Percentiles rank a stretch among this genome's conserved stretches.
Conservation (phyloP, 805 yeast species). For the Nakazawaea sp. region DNA sequence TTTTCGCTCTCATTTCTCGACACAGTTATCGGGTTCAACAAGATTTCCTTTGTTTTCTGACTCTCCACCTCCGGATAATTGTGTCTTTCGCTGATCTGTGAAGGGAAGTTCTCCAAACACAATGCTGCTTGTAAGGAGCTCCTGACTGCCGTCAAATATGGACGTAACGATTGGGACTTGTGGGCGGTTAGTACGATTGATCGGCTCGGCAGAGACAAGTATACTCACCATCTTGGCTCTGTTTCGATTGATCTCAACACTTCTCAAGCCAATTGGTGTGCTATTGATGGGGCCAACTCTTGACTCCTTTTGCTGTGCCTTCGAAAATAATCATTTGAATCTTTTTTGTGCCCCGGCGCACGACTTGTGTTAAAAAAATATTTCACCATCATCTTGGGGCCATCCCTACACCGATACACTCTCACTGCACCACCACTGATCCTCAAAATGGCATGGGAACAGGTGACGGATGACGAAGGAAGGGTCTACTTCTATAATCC, state of each 20-base stretch:
- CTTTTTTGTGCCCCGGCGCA: too few relatives aligned
- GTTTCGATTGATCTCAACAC: too few relatives aligned
- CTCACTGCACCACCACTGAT: neutral
- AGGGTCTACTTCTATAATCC: slow-evolving; percentile 65
- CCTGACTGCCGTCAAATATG: slow-evolving; percentile 91
- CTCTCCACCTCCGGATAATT: slow-evolving; percentile 96
- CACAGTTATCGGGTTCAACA: slow-evolving; percentile 82
- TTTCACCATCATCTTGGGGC: too few relatives aligned
- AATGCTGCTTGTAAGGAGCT: slow-evolving; percentile 89
- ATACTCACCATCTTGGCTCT: too few relatives aligned
- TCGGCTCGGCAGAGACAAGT: too few relatives aligned
- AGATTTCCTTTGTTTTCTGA: slow-evolving; percentile 70
- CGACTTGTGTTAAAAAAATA: too few relatives aligned
- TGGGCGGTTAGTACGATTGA: neutral
- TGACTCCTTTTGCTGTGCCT: too few relatives aligned
- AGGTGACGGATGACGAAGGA: slow-evolving; percentile 57
- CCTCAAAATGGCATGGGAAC: slow-evolving; percentile 45
- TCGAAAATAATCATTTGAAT: too few relatives aligned
- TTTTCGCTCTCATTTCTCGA: slow-evolving; percentile 91
- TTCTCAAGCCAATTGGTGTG: too few relatives aligned
- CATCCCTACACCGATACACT: neutral
- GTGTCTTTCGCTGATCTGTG: slow-evolving; percentile 94
- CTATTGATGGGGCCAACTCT: too few relatives aligned
- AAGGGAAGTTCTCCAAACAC: slow-evolving; percentile 87
- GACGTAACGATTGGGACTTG: slow-evolving; percentile 94